These are phyloP conservation scores for Hypoxylon sp. DNA, from an alignment of 2,329 filamentous ascomycete genomes.

Conservation along the genomic window DNA sequence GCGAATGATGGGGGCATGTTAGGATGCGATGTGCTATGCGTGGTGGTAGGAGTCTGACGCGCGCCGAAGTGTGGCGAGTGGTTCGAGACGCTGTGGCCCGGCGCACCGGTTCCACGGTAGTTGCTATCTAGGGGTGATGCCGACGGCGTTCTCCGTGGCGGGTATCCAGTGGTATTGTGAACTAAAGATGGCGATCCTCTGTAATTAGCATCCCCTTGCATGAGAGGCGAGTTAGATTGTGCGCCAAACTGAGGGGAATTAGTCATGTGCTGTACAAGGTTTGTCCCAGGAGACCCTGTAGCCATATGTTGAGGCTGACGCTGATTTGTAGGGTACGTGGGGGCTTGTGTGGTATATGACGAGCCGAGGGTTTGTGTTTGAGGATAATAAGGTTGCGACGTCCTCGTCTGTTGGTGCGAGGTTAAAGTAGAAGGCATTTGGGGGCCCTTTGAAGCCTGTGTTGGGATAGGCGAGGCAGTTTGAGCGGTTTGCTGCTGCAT, in stretches of 20 bases:
- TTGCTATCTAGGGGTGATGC: constrained; percentile 53
- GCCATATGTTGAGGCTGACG: constrained; percentile 52
- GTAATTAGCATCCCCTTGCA: constrained; percentile 53
- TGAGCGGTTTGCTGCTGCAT: constrained; percentile 48
- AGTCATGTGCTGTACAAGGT: constrained; percentile 53
- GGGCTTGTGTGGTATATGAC: constrained; percentile 51
- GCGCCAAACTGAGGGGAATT: constrained; percentile 55
- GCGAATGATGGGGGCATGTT: constrained; percentile 49
- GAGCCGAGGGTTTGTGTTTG: constrained; percentile 50
- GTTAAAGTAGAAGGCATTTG: constrained; percentile 50
- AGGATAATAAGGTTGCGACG: constrained; percentile 51
- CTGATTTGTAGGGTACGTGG: constrained; percentile 50
- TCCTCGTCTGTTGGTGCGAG: constrained; percentile 50
- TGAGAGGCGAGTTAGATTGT: constrained; percentile 54
- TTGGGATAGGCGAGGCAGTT: constrained; percentile 50
- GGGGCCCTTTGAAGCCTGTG: constrained; percentile 51
- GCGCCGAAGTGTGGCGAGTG: constrained; percentile 54
- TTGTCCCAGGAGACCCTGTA: constrained; percentile 51
- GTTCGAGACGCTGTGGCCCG: constrained; percentile 49
- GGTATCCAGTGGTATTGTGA: constrained; percentile 50
- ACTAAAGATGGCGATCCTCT: constrained; percentile 54
- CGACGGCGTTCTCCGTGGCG: constrained; percentile 51
- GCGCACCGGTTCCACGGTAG: constrained; percentile 48
- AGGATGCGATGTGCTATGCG: constrained; percentile 52
- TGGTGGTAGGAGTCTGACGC: constrained; percentile 49